Base-by-base conservation (phyloP, 176 grass and related monocot genomes). In the Canna indica region DNA sequence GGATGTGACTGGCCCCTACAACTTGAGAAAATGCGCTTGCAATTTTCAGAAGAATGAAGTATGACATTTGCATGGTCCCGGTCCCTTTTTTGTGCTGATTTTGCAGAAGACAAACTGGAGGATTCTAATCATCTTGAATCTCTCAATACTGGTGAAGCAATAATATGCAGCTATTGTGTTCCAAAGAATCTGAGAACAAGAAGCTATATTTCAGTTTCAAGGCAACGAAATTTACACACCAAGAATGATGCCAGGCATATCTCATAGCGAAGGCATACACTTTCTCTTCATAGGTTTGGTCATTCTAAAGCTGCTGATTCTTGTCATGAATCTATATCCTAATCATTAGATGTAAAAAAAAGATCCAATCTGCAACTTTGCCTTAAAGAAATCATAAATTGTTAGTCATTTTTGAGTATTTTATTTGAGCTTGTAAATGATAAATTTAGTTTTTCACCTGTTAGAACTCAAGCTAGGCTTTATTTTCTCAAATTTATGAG, bases 1-100 rank as follows among this genome's bases (percentile, higher is more conserved):
- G 90, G 90, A 71, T 54, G 54, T 38, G 72, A 90, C 72, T 79
- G 90, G 68, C 72, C 85, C 68, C 47, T 75, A 69, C 85, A 80
- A 25, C 63, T 84, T 0, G 86, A 88, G 73, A 90, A 95, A 66
- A 82, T 86, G 62, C 58, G 58, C 63, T 72, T 67, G 47, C 72
- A 38, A 30, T 71, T 58, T 65, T 60, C 50, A 13, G 64, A 69
- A 32, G 27, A 59, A 42, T 73, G 71, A 73, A 73, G 15, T 25
- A 17, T 42, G 14, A 58, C 18, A 14, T 29, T n/a, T 25, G 54
- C 27, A 73, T 59, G 10, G 53, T 44, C 24, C 31, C n/a, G 45
- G 50, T 69, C 31, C 12, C 18, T 17, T 46, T 75, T 44, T 50
- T 16, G 30, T 75, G 59, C 45, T 34, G 59, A 70, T 48, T 22